These are phyloP conservation scores for Picea engelmannii DNA, from an alignment of 83 land plant genomes.

Conservation along the genomic window DNA sequence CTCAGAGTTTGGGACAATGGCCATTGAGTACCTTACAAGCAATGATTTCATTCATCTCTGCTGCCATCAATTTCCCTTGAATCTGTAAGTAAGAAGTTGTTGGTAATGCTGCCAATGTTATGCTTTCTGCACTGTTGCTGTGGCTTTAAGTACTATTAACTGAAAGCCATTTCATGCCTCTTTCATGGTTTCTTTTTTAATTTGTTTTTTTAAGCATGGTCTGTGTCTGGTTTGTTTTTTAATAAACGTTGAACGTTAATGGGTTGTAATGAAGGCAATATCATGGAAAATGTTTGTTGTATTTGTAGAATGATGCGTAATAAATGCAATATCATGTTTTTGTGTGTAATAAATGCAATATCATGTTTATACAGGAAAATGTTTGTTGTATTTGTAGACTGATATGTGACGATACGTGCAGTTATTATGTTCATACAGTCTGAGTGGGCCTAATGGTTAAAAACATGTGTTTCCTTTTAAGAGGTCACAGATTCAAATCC, in stretches of 20 bases:
- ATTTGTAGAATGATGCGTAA: no score
- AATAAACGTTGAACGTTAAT: background rate
- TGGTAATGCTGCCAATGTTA: background rate
- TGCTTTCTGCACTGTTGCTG: background rate
- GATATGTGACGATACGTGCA: background rate
- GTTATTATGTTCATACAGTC: background rate
- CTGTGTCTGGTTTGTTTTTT: background rate
- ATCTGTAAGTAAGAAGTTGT: background rate
- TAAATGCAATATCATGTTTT: no score
- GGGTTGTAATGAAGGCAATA: background rate
- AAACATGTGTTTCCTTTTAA: no score
- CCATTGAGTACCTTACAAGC: background rate
- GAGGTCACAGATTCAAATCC: no score
- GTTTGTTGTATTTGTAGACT: no score
- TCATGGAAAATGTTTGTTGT: background rate
- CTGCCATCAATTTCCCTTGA: background rate
- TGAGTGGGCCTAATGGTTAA: no score
- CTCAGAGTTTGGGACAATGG: background rate
- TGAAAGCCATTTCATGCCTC: background rate
- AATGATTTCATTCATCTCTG: conserved; percentile 2
- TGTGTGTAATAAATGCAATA: no score
- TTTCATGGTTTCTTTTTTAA: background rate
- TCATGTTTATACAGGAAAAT: no score
- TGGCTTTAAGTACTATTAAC: background rate
- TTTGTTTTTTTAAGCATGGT: background rate